Conservation (phyloP, 345 rosid species). For the Eucalyptus regnans region DNA sequence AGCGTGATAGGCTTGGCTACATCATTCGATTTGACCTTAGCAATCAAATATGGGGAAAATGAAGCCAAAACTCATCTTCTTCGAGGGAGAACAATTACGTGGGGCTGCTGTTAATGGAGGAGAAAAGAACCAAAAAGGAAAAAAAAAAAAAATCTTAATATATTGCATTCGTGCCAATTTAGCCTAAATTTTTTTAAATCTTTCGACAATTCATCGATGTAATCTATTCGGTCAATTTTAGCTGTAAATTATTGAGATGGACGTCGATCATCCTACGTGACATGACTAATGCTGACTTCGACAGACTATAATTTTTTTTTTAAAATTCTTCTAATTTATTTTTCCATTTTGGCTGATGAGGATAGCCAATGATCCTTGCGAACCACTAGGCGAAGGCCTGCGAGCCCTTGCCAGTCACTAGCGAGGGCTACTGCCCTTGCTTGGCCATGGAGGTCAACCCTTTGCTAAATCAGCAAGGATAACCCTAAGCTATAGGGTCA, state of each 20-base stretch:
- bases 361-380: rapidly evolving
- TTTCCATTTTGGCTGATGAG: no score
- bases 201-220: rapidly evolving
- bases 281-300: rapidly evolving
- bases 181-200: rapidly evolving
- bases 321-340: no score
- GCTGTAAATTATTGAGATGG: rapidly evolving
- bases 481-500: no score
- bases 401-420: rapidly evolving
- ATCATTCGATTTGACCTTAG: neutral
- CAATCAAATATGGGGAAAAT: neutral
- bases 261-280: rapidly evolving
- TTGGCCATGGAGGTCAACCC: no score
- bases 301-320: no score
- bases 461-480: no score
- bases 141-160: no score
- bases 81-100: neutral
- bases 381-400: no score
- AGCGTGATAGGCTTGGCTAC: neutral
- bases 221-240: rapidly evolving
- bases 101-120: neutral
- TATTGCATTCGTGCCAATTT: rapidly evolving
- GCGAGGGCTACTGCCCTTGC: rapidly evolving
- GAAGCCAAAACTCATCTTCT: neutral
- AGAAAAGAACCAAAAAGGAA: no score